phyloP scores from a whole-genome alignment of 129 eudicot genomes.

The Chrysanthemum seticuspe region DNA sequence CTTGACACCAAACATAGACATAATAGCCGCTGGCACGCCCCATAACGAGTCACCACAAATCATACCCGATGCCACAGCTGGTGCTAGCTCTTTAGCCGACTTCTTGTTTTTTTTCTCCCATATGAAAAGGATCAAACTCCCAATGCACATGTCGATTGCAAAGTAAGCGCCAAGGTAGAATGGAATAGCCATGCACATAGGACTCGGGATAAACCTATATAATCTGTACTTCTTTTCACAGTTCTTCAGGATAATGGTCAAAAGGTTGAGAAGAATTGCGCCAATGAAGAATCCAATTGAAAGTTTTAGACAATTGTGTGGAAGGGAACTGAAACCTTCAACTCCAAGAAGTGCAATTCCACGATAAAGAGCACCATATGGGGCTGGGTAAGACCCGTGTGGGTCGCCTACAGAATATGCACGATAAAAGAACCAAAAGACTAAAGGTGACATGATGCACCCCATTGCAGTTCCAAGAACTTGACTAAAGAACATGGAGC shows the following conservation, averaged over 20 bases:
- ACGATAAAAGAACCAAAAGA: constrained; percentile 66
- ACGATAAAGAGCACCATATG: constrained; percentile 49
- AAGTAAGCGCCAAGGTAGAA: constrained; percentile 70
- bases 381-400: constrained; percentile 58
- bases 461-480: constrained; percentile 68
- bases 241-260: constrained; percentile 22
- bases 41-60: constrained; percentile 78
- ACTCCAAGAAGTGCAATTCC: constrained; percentile 63
- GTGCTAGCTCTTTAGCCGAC: constrained; percentile 38
- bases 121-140: constrained; percentile 53
- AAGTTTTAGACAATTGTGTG: constrained; percentile 49
- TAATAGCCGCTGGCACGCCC: constrained; percentile 58
- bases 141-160: constrained; percentile 72
- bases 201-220: constrained; percentile 56
- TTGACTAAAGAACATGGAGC: constrained; percentile 77
- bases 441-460: constrained; percentile 53
- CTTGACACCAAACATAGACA: constrained; percentile 50
- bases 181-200: constrained; percentile 83
- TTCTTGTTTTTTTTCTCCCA: constrained; percentile 54
- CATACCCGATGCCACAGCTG: constrained; percentile 73
- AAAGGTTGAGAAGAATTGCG: constrained; percentile 30
- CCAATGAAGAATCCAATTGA: constrained; percentile 38
- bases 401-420: constrained; percentile 60
- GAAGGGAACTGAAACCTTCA: constrained; percentile 60
- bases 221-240: constrained; percentile 43